These are phyloP conservation scores for Geosmithia flava DNA, from an alignment of 2,329 filamentous ascomycete genomes.

Conservation along the genomic window DNA sequence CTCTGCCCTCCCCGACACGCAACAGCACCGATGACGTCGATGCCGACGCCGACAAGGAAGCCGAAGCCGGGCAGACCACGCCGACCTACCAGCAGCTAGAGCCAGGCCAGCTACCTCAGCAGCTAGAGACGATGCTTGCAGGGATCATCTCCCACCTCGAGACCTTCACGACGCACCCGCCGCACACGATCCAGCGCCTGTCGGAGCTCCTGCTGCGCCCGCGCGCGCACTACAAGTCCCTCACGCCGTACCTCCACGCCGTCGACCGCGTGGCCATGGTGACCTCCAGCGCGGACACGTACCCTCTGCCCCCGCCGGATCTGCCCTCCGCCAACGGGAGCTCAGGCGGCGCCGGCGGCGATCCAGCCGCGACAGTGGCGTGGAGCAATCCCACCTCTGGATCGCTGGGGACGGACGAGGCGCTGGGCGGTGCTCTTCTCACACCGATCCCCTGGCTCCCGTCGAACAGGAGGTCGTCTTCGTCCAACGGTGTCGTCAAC, in stretches of 20 bases:
- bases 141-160: conserved; percentile 51
- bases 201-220: conserved; percentile 75
- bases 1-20: conserved; percentile 35
- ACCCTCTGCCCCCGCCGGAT: conserved; percentile 64
- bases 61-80: conserved; percentile 19
- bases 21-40: conserved; percentile 68
- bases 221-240: conserved; percentile 64
- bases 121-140: conserved; percentile 48
- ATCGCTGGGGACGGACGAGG: conserved; percentile 70
- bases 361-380: conserved; percentile 22
- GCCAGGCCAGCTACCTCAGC: conserved; percentile 45
- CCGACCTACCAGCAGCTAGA: conserved; percentile 18
- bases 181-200: conserved; percentile 86
- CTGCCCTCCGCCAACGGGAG: conserved; percentile 19
- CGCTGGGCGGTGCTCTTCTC: conserved; percentile 76
- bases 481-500: conserved; percentile 14
- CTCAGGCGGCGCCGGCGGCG: conserved; percentile 47
- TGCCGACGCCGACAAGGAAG: conserved; percentile 34
- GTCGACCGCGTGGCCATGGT: conserved; percentile 85
- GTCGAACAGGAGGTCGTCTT: conserved; percentile 9
- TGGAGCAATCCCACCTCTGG: conserved; percentile 32
- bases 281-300: conserved; percentile 67
- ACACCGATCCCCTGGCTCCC: conserved; percentile 89
- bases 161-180: conserved; percentile 63
- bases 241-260: conserved; percentile 79